Evolutionary conservation across 768 basidiomycete species (phyloP).

Genomic region (Lanmaoa rubissima): DNA sequence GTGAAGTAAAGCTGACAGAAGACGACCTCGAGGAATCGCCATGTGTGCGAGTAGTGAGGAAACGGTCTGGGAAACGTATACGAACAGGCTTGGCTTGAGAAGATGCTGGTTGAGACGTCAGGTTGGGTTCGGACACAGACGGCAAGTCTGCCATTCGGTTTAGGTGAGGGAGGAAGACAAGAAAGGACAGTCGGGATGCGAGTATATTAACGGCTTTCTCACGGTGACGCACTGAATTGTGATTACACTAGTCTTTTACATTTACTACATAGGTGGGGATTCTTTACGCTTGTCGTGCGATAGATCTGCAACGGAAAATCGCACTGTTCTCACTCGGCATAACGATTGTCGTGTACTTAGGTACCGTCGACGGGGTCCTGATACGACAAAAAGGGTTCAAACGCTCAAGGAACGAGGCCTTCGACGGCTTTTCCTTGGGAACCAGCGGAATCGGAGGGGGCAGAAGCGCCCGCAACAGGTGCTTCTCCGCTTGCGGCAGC

Average conservation of each 20-base stretch:
- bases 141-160: constrained; percentile 31
- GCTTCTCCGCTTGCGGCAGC: background rate
- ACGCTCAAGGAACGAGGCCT: constrained; percentile 1
- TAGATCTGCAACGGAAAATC: constrained; percentile 6
- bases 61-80: constrained; percentile 36
- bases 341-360: background rate
- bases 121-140: constrained; percentile 20
- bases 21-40: constrained; percentile 34
- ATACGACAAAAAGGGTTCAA: constrained; percentile 14
- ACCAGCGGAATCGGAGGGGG: constrained; percentile 1
- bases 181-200: background rate
- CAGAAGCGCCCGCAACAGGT: background rate
- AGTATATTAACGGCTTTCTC: constrained; percentile 13
- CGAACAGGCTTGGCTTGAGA: constrained; percentile 22
- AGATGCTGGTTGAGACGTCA: constrained; percentile 11
- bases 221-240: constrained; percentile 4
- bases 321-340: constrained; percentile 8
- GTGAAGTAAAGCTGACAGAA: constrained; percentile 23
- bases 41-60: constrained; percentile 24
- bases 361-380: background rate
- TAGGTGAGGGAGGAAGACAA: background rate
- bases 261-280: background rate
- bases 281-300: constrained; percentile 12
- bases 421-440: background rate
- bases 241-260: background rate